Base-by-base conservation (phyloP, 805 yeast genomes). In the Schwanniomyces polymorphus region DNA sequence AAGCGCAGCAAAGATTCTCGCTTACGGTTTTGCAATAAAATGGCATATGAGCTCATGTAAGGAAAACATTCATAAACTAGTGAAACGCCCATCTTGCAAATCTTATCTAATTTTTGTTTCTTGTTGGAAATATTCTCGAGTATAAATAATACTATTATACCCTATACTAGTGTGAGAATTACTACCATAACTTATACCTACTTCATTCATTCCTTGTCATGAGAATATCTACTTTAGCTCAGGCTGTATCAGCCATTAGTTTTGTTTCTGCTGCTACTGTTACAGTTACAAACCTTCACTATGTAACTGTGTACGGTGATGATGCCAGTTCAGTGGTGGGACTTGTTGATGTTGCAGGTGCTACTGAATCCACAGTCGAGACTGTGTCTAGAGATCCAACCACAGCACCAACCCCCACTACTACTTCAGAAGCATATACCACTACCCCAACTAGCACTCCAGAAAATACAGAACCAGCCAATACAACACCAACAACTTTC, bases 231-330 rank as follows among this genome's bases (percentile, higher is more conserved):
- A 50, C 52, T 39, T 54, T 62, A 33, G 52, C 65, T 28, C 44
- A 48, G 11, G 47, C 44, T 31, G 52, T 54, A 29, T 48, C 60
- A 27, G 44, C 53, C 25, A 44, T 58, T 16, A 46, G 67, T 16
- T 45, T 62, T 42, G 54, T 55, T 14, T 31, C 55, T n/a, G 67
- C 69, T 18, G 43, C 57, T 29, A 56, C 61, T 16, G 59, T 58
- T 26, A 58, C 47, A 43, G 68, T 65, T 46, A 68, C 74, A 27
- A 51, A 61, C 16, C 50, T 57, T 46, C 63, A 58, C 50, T 48
- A 56, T 42, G 52, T 56, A 27, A 65, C 72, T 38, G 63, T 62
- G 7, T 61, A 55, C 40, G 56, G 49, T 31, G 51, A 52, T 21
- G 54, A 53, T 8, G 44, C 48, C 11, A 27, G 35, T 12, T 18